These are phyloP conservation scores for Aspergillus brunneoviolaceus DNA, from an alignment of 2,329 filamentous ascomycete species.

Conservation along the genomic window DNA sequence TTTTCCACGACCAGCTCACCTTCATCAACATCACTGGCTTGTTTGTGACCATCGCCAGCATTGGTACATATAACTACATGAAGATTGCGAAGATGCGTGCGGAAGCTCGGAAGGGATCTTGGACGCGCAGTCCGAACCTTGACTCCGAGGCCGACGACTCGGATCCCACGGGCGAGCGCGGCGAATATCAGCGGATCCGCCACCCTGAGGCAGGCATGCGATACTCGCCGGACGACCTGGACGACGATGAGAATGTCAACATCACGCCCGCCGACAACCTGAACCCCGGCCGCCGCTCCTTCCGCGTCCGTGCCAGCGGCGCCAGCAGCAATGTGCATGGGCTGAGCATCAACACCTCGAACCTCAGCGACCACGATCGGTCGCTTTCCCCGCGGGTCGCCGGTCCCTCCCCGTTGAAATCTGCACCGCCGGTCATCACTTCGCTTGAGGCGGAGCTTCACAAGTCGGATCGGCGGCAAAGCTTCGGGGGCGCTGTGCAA, in stretches of 20 bases:
- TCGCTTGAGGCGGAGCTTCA: slow-evolving; percentile 29
- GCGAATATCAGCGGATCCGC: slow-evolving; percentile 28
- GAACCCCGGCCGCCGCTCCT: slow-evolving; percentile 27
- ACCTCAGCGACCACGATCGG: slow-evolving; percentile 31
- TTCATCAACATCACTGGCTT: slow-evolving; percentile 84
- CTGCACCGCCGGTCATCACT: slow-evolving; percentile 32
- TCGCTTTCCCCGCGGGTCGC: slow-evolving; percentile 21
- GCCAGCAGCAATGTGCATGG: slow-evolving; percentile 27
- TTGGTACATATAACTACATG: slow-evolving; percentile 88
- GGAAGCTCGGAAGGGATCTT: slow-evolving; percentile 59
- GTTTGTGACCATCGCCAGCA: slow-evolving; percentile 82
- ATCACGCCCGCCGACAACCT: slow-evolving; percentile 26
- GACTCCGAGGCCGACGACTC: slow-evolving; percentile 31
- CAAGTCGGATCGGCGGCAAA: slow-evolving; percentile 22
- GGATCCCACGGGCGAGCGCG: slow-evolving; percentile 23
- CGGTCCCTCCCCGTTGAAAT: slow-evolving; percentile 28
- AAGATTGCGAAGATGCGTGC: slow-evolving; percentile 87
- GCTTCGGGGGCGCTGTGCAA: slow-evolving; percentile 30
- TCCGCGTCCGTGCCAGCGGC: slow-evolving; percentile 35
- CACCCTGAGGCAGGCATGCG: slow-evolving; percentile 26
- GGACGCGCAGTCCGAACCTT: slow-evolving; percentile 25
- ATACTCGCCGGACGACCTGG: slow-evolving; percentile 16
- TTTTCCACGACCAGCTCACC: slow-evolving; percentile 87
- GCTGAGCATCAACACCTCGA: slow-evolving; percentile 31
- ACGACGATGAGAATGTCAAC: slow-evolving; percentile 29